Evolutionary conservation across 176 grass and related monocot genomes (phyloP), one percentile per base, ranked within the genome.

Genomic region (Triticum urartu): DNA sequence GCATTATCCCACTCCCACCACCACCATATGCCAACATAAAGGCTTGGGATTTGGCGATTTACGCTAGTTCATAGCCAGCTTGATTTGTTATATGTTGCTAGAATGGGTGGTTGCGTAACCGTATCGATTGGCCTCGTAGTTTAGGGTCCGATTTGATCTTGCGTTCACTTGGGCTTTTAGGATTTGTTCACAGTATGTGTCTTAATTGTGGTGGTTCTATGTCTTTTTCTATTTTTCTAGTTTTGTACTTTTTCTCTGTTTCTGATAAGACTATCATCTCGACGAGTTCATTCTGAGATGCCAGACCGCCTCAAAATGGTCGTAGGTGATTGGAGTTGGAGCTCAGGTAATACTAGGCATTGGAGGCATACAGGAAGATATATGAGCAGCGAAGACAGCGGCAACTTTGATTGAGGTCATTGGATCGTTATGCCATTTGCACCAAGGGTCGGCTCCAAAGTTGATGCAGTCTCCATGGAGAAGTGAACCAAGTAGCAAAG

Each of bases 381-480:
- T 47, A 64, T 26, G 62, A 64, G 5, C 3, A 6, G 0, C 0
- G 0, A 47, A 13, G 43, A 3, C 3, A 4, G 4, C 4, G 1
- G 43, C 3, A 13, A 47, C 43, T 47, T 13, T 47, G 43, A 2
- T 11, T 65, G 1, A 0, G 3, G 1, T 11, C 0, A 3, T 25
- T 7, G 4, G 3, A 13, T 14, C 45, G 3, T 14, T 47, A 47
- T 14, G 45, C 12, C 12, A 13, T 47, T 0, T 45, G 42, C 42
- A 45, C 11, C 42, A 45, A 11, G 9, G 42, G 3, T 3, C 42
- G 12, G 11, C 4, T 12, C 11, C 43, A 3, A 47, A 47, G 43
- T 47, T 3, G 43, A 47, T 47, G 43, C 43, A 13, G 43, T 47
- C 43, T 1, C 43, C 43, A 47, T 47, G 43, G 4, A 47, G 43